Conservation (phyloP, 345 rosid species). For the Excoecaria agallocha region DNA sequence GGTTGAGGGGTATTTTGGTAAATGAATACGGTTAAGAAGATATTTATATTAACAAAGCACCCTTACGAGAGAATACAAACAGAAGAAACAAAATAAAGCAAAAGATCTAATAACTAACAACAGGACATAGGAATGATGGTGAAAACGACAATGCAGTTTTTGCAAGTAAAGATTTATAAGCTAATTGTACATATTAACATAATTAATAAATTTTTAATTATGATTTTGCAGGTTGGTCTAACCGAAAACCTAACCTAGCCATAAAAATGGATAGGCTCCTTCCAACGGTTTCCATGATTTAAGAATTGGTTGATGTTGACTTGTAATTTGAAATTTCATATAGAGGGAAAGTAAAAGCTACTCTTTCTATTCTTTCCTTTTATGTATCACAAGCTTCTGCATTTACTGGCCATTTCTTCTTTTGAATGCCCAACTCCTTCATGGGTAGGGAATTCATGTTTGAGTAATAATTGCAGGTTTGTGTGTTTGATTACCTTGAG, state of each 20-base stretch:
- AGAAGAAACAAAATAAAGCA: not conserved
- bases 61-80: not conserved
- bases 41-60: no score
- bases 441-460: not conserved
- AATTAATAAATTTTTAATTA: not conserved
- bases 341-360: constrained; percentile 25
- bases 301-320: constrained; percentile 22
- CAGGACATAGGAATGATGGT: constrained; percentile 16
- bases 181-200: no score
- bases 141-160: constrained; percentile 27
- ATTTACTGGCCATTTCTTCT: no score
- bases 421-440: not conserved
- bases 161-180: no score
- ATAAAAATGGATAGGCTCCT: constrained; percentile 18
- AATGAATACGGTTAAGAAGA: no score
- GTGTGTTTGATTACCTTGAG: not conserved
- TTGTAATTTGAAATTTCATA: constrained; percentile 15
- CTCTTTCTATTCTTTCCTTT: not conserved
- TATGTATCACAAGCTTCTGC: no score
- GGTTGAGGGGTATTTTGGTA: no score
- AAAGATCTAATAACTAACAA: constrained; percentile 10
- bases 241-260: no score
- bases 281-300: constrained; percentile 9
- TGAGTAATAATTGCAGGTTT: not conserved
- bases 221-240: constrained; percentile 47